phyloP scores from a whole-genome alignment of 345 rosid species.

The Eutrema yunnanense region DNA sequence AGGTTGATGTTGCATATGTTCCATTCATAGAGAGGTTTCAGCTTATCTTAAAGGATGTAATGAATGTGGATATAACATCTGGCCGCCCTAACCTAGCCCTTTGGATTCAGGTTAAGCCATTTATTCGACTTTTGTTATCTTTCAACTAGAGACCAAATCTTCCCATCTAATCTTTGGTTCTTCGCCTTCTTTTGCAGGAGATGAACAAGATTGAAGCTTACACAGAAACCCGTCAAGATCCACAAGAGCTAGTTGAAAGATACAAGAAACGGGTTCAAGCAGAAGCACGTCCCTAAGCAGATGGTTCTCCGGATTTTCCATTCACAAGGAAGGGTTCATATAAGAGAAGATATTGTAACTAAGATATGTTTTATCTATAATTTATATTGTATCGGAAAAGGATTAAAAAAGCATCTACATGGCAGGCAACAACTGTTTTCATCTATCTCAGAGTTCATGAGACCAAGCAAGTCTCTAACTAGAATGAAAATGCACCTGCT shows the following conservation, averaged over 20 bases:
- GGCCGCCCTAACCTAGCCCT: slow-evolving; percentile 64
- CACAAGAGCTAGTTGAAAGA: slow-evolving; percentile 49
- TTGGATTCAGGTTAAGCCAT: slow-evolving; percentile 63
- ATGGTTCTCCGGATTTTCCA: background rate
- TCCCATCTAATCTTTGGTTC: background rate
- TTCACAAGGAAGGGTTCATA: background rate
- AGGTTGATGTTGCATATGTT: slow-evolving; percentile 76
- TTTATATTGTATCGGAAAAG: background rate
- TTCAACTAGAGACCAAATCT: background rate
- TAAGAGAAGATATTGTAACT: background rate
- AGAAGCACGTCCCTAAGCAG: slow-evolving; percentile 8
- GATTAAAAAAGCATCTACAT: slow-evolving; percentile 1
- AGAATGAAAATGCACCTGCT: slow-evolving; percentile 1
- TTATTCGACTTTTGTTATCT: background rate
- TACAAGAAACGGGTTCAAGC: slow-evolving; percentile 40
- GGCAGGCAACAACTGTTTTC: slow-evolving; percentile 10
- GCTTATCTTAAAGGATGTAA: slow-evolving; percentile 46
- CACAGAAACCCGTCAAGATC: slow-evolving; percentile 58
- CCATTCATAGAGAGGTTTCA: slow-evolving; percentile 68
- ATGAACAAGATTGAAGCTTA: slow-evolving; percentile 65
- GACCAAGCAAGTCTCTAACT: slow-evolving; percentile 7
- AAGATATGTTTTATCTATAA: background rate
- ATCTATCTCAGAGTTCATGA: background rate
- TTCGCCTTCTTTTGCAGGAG: slow-evolving; percentile 38
- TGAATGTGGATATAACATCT: slow-evolving; percentile 48